A percentile compares a stretch with the other conserved stretches of the same genome.
These are phyloP conservation scores for Spinacia oleracea DNA, from an alignment of 179 eudicot species.

Conservation along the genomic window DNA sequence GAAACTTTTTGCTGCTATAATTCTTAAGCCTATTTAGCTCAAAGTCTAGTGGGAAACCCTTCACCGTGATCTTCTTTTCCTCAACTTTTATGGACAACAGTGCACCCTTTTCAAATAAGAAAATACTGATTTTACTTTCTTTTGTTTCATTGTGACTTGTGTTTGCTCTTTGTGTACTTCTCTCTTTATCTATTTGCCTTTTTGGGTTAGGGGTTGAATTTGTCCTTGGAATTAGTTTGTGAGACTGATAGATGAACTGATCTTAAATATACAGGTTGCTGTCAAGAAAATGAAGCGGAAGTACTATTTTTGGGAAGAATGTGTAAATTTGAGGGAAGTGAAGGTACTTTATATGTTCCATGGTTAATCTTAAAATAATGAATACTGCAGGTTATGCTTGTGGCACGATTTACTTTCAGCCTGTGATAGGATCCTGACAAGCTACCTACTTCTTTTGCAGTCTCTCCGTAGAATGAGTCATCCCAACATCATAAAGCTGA, in stretches of 20 bases:
- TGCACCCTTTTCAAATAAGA: background rate
- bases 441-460: slow-evolving; percentile 42
- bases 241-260: slow-evolving; percentile 3
- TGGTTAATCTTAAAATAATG: slow-evolving; percentile 4
- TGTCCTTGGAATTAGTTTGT: background rate
- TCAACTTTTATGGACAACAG: background rate
- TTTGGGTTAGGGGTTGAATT: background rate
- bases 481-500: slow-evolving; percentile 93
- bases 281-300: slow-evolving; percentile 96
- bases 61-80: background rate
- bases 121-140: background rate
- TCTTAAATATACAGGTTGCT: slow-evolving; percentile 63
- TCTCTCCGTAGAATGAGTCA: slow-evolving; percentile 80
- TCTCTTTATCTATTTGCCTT: background rate
- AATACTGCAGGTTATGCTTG: background rate
- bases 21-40: background rate
- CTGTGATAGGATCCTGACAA: slow-evolving; percentile 1
- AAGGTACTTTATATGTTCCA: slow-evolving; percentile 55
- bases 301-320: slow-evolving; percentile 88
- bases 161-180: slow-evolving; percentile 7
- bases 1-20: background rate
- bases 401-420: background rate
- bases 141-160: background rate
- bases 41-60: background rate
- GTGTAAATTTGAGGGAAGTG: slow-evolving; percentile 86